Evolutionary conservation across 2,329 filamentous ascomycete species (phyloP).

Genomic region (Stenocarpella maydis): DNA sequence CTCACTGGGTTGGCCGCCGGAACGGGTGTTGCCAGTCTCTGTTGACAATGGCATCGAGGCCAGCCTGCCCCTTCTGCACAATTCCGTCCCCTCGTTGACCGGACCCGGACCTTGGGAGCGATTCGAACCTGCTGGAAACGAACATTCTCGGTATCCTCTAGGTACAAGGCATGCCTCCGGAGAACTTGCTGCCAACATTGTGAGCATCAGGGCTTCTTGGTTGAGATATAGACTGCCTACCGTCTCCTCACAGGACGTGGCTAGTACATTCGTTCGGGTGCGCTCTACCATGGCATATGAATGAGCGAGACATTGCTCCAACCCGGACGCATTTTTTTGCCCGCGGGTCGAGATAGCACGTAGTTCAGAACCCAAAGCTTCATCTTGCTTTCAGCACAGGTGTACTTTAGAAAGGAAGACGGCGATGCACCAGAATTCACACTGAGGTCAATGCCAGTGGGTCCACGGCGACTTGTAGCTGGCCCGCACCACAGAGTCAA

Average conservation of each 20-base stretch:
- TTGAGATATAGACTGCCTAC: not conserved
- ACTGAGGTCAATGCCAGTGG: not conserved
- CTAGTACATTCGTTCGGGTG: not conserved
- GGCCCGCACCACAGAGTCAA: not conserved
- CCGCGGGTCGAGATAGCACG: not conserved
- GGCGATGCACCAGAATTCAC: not conserved
- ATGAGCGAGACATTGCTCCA: not conserved
- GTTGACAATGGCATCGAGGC: conserved; percentile 22
- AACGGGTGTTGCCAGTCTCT: conserved; percentile 20
- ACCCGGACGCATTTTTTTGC: not conserved
- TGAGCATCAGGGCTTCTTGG: not conserved
- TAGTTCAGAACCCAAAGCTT: not conserved
- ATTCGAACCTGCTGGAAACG: not conserved
- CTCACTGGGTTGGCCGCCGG: conserved; percentile 21
- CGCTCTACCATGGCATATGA: not conserved
- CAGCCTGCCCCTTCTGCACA: conserved; percentile 14
- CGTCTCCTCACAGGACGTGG: not conserved
- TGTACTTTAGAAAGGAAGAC: not conserved
- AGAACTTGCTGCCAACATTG: not conserved
- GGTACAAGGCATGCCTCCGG: not conserved
- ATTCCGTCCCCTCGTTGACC: not conserved
- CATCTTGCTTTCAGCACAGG: not conserved
- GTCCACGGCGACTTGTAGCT: not conserved
- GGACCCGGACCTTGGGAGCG: not conserved
- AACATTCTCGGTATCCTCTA: not conserved